Conservation (phyloP, 768 basidiomycete genomes). For the Naganishia antarctica region DNA sequence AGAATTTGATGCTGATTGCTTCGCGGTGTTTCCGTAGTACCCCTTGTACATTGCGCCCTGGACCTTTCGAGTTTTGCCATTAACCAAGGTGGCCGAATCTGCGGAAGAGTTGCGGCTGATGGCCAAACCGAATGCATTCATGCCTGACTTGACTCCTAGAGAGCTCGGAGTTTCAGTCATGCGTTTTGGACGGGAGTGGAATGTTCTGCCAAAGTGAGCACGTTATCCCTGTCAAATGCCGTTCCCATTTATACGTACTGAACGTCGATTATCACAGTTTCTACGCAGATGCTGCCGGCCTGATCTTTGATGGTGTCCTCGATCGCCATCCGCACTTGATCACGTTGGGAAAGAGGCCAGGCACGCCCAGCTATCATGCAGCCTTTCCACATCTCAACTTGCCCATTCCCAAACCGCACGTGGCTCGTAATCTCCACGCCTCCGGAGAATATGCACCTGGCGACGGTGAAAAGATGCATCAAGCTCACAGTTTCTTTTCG, state of each 20-base stretch:
- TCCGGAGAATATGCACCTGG: not conserved
- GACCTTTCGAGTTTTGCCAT: constrained; percentile 40
- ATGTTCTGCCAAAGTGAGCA: constrained; percentile 32
- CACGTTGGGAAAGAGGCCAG: constrained; percentile 30
- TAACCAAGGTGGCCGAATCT: constrained; percentile 30
- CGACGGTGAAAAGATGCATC: not conserved
- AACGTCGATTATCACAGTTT: not conserved
- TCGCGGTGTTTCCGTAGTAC: constrained; percentile 31
- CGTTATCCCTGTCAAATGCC: not conserved
- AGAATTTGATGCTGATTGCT: not conserved
- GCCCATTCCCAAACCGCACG: not conserved
- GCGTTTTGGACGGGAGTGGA: constrained; percentile 44
- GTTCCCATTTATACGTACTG: not conserved
- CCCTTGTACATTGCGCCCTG: constrained; percentile 43
- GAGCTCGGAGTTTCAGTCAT: constrained; percentile 31
- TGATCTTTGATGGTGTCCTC: constrained; percentile 39
- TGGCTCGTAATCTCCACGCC: not conserved
- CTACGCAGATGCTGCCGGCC: constrained; percentile 17
- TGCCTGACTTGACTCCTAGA: constrained; percentile 25
- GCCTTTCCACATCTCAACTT: constrained; percentile 12
- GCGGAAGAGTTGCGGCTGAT: constrained; percentile 32
- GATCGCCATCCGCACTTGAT: constrained; percentile 40
- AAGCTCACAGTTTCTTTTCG: not conserved
- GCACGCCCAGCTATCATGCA: constrained; percentile 12
- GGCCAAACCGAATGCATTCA: constrained; percentile 35